Percentiles rank a stretch among this genome's conserved stretches.
Conservation (phyloP, 805 yeast species). For the Blastobotrys muscicola region DNA sequence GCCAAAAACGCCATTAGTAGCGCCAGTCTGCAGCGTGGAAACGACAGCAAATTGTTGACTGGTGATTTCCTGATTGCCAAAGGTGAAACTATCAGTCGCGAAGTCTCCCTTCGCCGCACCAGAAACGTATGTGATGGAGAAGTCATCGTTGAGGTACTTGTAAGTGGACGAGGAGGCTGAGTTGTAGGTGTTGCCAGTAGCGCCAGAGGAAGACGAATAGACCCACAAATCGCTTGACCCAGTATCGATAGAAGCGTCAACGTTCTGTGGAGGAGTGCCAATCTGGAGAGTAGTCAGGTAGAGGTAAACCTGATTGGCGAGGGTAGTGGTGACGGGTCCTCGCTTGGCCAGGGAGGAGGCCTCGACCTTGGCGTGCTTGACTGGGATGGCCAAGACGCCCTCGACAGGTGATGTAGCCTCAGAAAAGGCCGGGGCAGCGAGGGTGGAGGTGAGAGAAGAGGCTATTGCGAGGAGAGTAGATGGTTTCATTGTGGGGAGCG, state of each 20-base stretch:
- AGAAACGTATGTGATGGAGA: conserved; percentile 27
- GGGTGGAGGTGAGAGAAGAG: no score
- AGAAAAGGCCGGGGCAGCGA: no score
- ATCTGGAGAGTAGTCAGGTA: conserved; percentile 21
- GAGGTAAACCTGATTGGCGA: conserved; percentile 2
- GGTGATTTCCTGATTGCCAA: conserved; percentile 42
- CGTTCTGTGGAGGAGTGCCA: conserved; percentile 48
- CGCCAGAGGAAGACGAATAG: conserved; percentile 8
- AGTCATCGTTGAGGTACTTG: conserved; percentile 13
- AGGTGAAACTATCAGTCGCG: conserved; percentile 49
- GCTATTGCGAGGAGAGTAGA: no score
- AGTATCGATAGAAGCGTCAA: conserved; percentile 51
- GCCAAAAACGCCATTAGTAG: conserved; percentile 18
- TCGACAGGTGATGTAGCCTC: no score
- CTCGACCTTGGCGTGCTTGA: no score
- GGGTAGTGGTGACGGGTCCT: no score
- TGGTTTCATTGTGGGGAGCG: no score
- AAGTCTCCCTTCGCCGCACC: conserved; percentile 38
- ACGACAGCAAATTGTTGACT: conserved; percentile 59
- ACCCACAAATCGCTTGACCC: conserved; percentile 66
- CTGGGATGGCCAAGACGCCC: no score
- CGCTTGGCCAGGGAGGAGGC: no score
- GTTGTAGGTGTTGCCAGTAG: conserved; percentile 4
- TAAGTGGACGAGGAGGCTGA: conserved; percentile 17
- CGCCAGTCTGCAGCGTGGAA: conserved; percentile 29